Evolutionary conservation across 169 alveolate species (phyloP), one percentile per base, ranked within the genome.

Genomic region (Plasmodium fragile): DNA sequence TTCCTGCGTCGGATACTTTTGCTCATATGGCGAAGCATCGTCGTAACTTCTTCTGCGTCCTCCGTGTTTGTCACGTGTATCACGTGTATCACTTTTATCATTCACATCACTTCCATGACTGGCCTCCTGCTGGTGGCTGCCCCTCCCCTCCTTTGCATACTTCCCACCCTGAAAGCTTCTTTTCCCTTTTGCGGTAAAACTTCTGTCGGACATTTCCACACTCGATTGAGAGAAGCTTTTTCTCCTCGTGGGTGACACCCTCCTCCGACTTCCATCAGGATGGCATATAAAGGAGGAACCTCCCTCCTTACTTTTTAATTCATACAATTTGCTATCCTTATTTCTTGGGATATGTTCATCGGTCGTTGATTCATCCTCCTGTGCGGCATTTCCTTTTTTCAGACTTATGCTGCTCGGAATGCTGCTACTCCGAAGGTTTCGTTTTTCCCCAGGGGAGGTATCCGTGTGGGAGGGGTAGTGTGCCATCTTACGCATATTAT

Each of bases 241-340:
- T 10, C 18, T 80, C 59, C 72, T 22, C 28, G 32, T 34, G n/a
- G 28, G 39, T 13, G 65, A 78, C 55, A 18, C n/a, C 39, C 59
- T 22, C 59, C 59, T 79, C 55, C 59, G 45, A 10, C 30, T 30
- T 32, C 43, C 81, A 73, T 73, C 65, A 18, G 52, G 41, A 41
- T 79, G 69, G 55, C 5, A 18, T 13, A 65, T 65, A 7, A 22
- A n/a, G 71, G 43, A n/a, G 22, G 84, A 79, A 18, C 55, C 45
- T 4, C 72, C 55, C 45, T 49, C 6, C 16, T 79, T 79, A 79
- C 30, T 43, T 79, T 45, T 79, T 79, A 41, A 79, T n/a, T 79
- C 45, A 43, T 79, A n/a, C 34, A 41, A 18, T 45, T 79, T 79
- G 34, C 49, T 55, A 65, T 39, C 30, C 36, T 18, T 65, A 25